Base-by-base conservation (phyloP, 371 early-diverging fungal genomes). In the Nematocida sp. region DNA sequence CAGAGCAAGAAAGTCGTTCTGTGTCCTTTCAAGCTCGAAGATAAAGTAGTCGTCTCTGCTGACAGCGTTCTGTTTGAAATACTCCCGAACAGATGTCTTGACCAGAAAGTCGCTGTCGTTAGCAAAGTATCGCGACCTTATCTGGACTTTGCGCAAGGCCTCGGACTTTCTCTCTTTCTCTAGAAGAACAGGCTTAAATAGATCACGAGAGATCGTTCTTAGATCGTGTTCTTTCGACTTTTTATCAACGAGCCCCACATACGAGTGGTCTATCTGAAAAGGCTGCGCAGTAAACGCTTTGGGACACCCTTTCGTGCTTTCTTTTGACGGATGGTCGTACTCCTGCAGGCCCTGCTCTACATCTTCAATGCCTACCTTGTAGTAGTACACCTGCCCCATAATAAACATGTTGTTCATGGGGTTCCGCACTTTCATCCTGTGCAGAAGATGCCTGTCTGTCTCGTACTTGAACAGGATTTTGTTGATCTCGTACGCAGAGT, bases 341-440 rank as follows among this genome's bases (percentile, higher is more conserved):
- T 84, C 77, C 34, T 81, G 77, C 13, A 84, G 49, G 40, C 77
- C 63, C 34, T 34, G 60, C 45, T 84, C 84, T 21, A 84, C 40
- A 29, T 78, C 78, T 13, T 77, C 58, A n/a, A 32, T 36, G 3
- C 79, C 64, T 27, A 84, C 76, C 45, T 78, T 81, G 67, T 84
- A 89, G 77, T 89, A 89, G 57, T 86, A 85, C 3, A 89, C 89
- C 77, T 89, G 88, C 1, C 88, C 89, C 8, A 88, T 82, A 56
- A 89, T 88, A 50, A 81, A 83, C 87, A 87, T 87, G 79, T 89
- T 89, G 79, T 88, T 89, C 27, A 89, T 77, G 2, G 89, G 89
- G 79, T 90, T 90, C 74, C 87, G 86, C 3, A 90, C 89, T 76
- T 86, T 87, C 90, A 90, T 89, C 55, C 91, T 81, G 63, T 90